Evolutionary conservation across 805 yeast genomes (phyloP), one percentile per base, ranked within the genome.

Genomic region (Nematodospora valgi): DNA sequence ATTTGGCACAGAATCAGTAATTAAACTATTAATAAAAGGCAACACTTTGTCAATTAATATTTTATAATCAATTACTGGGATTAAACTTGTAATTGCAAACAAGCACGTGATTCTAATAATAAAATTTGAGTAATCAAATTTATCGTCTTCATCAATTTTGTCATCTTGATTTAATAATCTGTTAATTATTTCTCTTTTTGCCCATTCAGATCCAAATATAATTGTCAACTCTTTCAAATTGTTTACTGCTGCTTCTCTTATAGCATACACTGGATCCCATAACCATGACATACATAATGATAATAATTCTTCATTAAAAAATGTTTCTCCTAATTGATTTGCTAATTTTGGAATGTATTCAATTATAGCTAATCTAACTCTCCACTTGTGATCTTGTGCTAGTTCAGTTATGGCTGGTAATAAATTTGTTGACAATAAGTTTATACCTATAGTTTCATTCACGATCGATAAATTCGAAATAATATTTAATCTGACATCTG

Each of bases 341-440:
- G 98, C 97, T 46, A 93, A 70, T 44, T 91, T 72, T 20, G 99
- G 99, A 47, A 89, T 87, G 64, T 93, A 93, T 58, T 93, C 95
- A 53, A 93, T 93, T 43, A 93, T 93, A 8, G 98, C 98, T 56
- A 93, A 72, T 56, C 98, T 80, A 19, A 93, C 97, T 54, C 99
- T 80, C 99, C 99, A 93, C 55, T 89, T 91, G 52, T 83, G 83
- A 64, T 93, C 98, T 56, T 88, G 89, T 8, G 98, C 98, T 47
- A 93, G 73, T 47, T 91, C 96, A 8, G 95, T 82, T 47, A 93
- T 91, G 3, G 98, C 98, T 3, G 99, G 99, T 46, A 93, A 71
- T 44, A 93, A 70, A 25, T 88, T 82, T 51, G 88, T 89, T 17
- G 95, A 82, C 45, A 93, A 71, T 42, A 85, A 67, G 48, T 83